These are phyloP conservation scores for Calocybe indica DNA, from an alignment of 768 basidiomycete genomes.

Conservation along the genomic window DNA sequence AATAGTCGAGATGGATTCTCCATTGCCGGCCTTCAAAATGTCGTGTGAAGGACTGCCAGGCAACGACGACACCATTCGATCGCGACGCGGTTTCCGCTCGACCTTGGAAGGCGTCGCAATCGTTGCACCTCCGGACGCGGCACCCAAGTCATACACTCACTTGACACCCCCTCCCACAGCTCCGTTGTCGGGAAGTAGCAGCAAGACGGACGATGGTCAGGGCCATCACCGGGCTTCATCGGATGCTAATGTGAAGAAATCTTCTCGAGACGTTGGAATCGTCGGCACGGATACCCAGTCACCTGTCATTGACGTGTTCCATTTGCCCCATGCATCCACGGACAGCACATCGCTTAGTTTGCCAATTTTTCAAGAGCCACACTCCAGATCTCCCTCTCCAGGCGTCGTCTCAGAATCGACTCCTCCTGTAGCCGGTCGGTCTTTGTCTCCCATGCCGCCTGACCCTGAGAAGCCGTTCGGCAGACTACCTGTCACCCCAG, in stretches of 20 bases:
- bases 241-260: slow-evolving; percentile 15
- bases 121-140: slow-evolving; percentile 69
- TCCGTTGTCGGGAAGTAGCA: slow-evolving; percentile 19
- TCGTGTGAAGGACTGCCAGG: slow-evolving; percentile 12
- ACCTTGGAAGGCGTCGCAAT: slow-evolving; percentile 51
- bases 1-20: slow-evolving; percentile 55
- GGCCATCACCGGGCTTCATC: neutral
- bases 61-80: slow-evolving; percentile 23
- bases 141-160: slow-evolving; percentile 44
- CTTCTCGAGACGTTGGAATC: slow-evolving; percentile 38
- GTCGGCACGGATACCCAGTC: slow-evolving; percentile 32
- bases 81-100: slow-evolving; percentile 33
- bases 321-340: slow-evolving; percentile 16
- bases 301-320: slow-evolving; percentile 5
- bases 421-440: slow-evolving; percentile 24
- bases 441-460: slow-evolving; percentile 15
- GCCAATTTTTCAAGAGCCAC: slow-evolving; percentile 27
- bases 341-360: slow-evolving; percentile 22
- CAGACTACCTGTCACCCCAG: slow-evolving; percentile 38
- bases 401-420: slow-evolving; percentile 11
- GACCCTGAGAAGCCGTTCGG: slow-evolving; percentile 5
- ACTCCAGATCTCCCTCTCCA: slow-evolving; percentile 26
- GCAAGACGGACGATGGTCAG: neutral
- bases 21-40: too few species aligned
- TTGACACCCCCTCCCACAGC: slow-evolving; percentile 47